These are phyloP conservation scores for Oxytropis ochrocephala DNA, from an alignment of 306 rosid species.

Conservation along the genomic window DNA sequence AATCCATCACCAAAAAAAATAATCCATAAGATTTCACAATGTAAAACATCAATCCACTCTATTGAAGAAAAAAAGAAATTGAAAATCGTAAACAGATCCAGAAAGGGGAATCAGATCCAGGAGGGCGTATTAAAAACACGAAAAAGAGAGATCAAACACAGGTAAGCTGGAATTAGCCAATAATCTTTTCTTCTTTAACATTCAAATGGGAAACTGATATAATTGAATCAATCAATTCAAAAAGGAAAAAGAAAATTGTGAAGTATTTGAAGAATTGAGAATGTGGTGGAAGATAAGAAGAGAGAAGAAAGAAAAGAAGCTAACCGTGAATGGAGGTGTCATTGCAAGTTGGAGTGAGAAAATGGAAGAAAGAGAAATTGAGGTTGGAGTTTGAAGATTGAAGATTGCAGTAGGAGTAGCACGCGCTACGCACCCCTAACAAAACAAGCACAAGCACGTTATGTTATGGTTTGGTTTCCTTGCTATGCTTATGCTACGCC, in stretches of 20 bases:
- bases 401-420: constrained; percentile 12
- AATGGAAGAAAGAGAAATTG: not conserved
- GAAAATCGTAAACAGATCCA: constrained; percentile 4
- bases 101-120: constrained; percentile 25
- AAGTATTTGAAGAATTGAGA: not conserved
- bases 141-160: constrained; percentile 7
- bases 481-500: not conserved
- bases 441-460: not conserved
- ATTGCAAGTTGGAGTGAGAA: not conserved
- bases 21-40: not conserved
- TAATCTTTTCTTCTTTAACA: not conserved
- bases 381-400: not conserved
- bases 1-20: not conserved
- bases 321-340: constrained; percentile 14
- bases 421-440: constrained; percentile 13
- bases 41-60: not conserved
- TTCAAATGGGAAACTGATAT: not conserved
- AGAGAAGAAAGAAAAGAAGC: constrained; percentile 13
- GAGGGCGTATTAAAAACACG: not conserved
- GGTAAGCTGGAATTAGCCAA: not conserved
- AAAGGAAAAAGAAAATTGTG: not conserved
- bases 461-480: not conserved
- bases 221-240: constrained; percentile 4
- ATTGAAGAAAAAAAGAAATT: not conserved
- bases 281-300: not conserved